Base-by-base conservation (phyloP, 2,329 filamentous ascomycete species). In the Aureobasidium sp. region DNA sequence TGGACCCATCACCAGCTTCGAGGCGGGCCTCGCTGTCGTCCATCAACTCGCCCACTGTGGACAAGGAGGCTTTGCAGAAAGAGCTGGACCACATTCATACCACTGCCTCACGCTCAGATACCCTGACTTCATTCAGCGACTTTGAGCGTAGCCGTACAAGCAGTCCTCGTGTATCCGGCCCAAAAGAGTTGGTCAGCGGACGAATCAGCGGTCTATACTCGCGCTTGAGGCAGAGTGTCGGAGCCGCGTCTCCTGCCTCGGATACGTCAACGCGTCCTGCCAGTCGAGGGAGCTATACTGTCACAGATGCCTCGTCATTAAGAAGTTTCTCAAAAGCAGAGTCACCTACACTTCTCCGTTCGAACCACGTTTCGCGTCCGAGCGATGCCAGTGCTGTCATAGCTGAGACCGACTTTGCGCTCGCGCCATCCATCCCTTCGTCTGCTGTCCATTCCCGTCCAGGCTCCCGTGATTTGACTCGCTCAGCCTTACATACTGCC, bases 41-140 rank as follows among this genome's bases (percentile, higher is more conserved):
- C 7, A 69, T 75, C n/a, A 70, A 68, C 9, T 75, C 74, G 6
- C 70, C 68, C 8, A 67, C 67, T 1, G 76, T 84, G 44, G 88
- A 92, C 72, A 88, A 85, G 70, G 88, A 91, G 65, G 86, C 89
- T 62, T 80, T 93, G 40, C 85, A 89, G 37, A 84, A 90, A 65
- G 84, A 88, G 19, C 84, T 97, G 64, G 89, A 96, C 74, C 87
- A 90, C 68, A 96, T 97, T 67, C 93, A 97, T 74, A 91, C 81
- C 56, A 86, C 89, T 6, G 91, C 92, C n/a, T 95, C 89, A 70
- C 89, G 90, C 71, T 89, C 89, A 37, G 88, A 89, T 65, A 84
- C 86, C 37, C 80, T 97, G 52, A 97, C 93, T 2, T 95, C 91
- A 9, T 97, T 97, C 76, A 95, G 95, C 75, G 92, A 97, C 70